Evolutionary conservation across 192 early-diverging fungal genomes (phyloP), one percentile per base, ranked within the genome.

Genomic region (Borealophlyctis nickersoniae): DNA sequence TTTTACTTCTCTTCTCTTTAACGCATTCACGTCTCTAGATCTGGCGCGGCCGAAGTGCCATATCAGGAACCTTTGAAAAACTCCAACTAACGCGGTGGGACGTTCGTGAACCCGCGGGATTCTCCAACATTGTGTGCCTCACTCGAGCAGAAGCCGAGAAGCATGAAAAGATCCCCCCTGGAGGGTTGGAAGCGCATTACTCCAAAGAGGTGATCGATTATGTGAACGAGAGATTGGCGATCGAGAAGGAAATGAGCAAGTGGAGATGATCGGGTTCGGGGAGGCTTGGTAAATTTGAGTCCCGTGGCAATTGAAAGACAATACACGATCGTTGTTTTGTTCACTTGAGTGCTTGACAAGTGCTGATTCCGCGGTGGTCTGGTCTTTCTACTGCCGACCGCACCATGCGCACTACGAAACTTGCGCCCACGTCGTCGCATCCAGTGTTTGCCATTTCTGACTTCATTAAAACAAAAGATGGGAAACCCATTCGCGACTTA

Each of bases 111-210:
- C 92, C 91, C 9, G 77, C 88, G 54, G 62, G 73, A 3, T 76
- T 87, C 7, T 72, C 81, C 55, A 98, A 98, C 63, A 78, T 91
- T 48, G 82, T 98, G 1, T 87, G 90, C 58, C 65, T 98, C 81
- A 92, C 93, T 16, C 90, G 89, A 56, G 67, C 71, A 0, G 94
- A 97, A 65, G 89, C 92, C 4, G 74, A 77, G 23, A 70, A 68
- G 45, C 88, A 90, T 66, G 81, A 78, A 22, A 76, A 77, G 48
- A 35, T 85, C 23, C 62, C 78, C 1, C 24, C 62, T 0, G 71
- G 78, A 52, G 66, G 79, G 58, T 67, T 88, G 29, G 63, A 56
- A 13, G 56, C 67, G 30, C 61, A 77, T 30, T 91, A 91, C 67
- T 73, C 76, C 4, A 36, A 77, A 49, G 82, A 82, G 29, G 62